Evolutionary conservation across 2,329 filamentous ascomycete species (phyloP).

Genomic region (Orbilia javanica): DNA sequence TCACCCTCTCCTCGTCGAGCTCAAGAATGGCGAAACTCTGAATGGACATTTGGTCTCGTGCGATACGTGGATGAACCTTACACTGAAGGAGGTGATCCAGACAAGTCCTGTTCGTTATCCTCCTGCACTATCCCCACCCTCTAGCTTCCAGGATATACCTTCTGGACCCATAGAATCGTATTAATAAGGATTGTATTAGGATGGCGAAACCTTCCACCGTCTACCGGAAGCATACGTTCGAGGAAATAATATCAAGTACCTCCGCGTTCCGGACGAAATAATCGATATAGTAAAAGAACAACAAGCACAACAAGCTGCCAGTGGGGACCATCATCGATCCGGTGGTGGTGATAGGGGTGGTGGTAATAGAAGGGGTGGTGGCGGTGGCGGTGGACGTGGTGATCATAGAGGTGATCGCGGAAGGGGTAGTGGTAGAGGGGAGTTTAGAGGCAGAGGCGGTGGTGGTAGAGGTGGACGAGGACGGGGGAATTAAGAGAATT

Average conservation of each 20-base stretch:
- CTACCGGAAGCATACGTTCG: constrained; percentile 95
- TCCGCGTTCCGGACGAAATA: constrained; percentile 95
- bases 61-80: constrained; percentile 99
- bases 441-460: constrained; percentile 33
- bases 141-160: too few relatives aligned
- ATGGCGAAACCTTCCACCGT: constrained; percentile 85
- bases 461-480: constrained; percentile 63
- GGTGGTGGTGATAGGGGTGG: constrained; percentile 66
- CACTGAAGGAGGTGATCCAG: constrained; percentile 95
- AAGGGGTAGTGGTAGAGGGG: constrained; percentile 65
- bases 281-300: constrained; percentile 94
- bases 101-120: constrained; percentile 78
- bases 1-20: constrained; percentile 96
- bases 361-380: constrained; percentile 67
- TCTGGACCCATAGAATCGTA: neutral
- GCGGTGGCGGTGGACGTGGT: constrained; percentile 71
- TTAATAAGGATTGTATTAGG: constrained; percentile 8
- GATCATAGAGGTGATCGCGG: constrained; percentile 70
- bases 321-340: constrained; percentile 68
- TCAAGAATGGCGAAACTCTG: constrained; percentile 96
- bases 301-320: constrained; percentile 77
- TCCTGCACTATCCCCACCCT: neutral
- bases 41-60: constrained; percentile 96
- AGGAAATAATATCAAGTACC: constrained; percentile 99
- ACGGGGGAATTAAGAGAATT: constrained; percentile 29